Evolutionary conservation across 2,329 filamentous ascomycete genomes (phyloP), one percentile per base, ranked within the genome.

Genomic region (Simplicillium aogashimaense): DNA sequence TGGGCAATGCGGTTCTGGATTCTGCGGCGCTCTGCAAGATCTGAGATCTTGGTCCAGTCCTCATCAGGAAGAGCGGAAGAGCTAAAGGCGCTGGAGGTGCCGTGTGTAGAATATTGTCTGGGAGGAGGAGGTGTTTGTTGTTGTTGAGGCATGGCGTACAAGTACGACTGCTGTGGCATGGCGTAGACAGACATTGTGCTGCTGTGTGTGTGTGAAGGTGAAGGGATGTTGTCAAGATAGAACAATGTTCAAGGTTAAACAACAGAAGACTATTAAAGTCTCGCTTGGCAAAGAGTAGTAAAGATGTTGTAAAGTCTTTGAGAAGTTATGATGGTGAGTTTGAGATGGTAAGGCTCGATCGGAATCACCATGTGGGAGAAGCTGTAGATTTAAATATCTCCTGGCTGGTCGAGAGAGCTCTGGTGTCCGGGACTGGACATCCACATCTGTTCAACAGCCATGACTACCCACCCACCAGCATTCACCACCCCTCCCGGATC

Each of bases 31-130:
- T 97, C 90, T 38, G 89, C 90, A 44, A 97, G 81, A 63, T 97
- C 90, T 43, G 90, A 94, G 60, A 97, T 95, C 78, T 95, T 94
- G 58, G 90, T 95, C 90, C 90, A 97, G 69, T 97, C 90, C 67
- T 97, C 90, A 57, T 95, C 89, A 41, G 90, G 86, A 61, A 94
- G 94, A 53, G 89, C 90, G 48, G 87, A 94, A 54, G 83, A 84
- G 66, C 86, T 94, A 71, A 94, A 95, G 52, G 90, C 90, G 66
- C 87, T 95, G 69, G 87, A 95, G 46, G 86, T 94, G 59, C 81
- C 82, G 57, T 87, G 81, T 48, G 68, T 74, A 32, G 78, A 72
- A 53, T 83, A 81, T 57, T 86, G 81, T 60, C 83, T 78, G 38
- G 80, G 71, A 41, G 69, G 53, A 48, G 45, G 55, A 40, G 51